These are phyloP conservation scores for Lablab purpureus DNA, from an alignment of 306 rosid species.

Conservation along the genomic window DNA sequence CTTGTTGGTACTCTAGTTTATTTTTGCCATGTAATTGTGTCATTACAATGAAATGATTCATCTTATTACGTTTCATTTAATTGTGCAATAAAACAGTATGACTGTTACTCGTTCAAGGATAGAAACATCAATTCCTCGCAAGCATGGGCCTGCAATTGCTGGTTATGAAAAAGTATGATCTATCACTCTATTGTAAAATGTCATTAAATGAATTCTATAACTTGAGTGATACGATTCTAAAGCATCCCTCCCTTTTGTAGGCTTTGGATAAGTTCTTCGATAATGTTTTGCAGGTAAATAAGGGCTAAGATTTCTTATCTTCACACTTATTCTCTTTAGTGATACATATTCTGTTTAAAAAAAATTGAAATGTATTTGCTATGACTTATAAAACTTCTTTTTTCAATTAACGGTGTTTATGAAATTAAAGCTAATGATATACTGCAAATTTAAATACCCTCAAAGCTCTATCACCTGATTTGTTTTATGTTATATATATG, in stretches of 20 bases:
- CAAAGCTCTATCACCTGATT: conserved; percentile 26
- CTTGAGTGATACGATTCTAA: conserved; percentile 35
- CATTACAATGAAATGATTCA: conserved; percentile 32
- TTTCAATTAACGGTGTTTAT: conserved; percentile 24
- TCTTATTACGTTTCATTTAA: conserved; percentile 45
- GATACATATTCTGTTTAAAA: conserved; percentile 29
- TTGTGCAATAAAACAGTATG: conserved; percentile 68
- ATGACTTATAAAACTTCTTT: conserved; percentile 16
- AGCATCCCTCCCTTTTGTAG: conserved; percentile 60
- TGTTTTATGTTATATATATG: not conserved
- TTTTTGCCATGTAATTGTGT: conserved; percentile 24
- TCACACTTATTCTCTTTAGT: conserved; percentile 22
- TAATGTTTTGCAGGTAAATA: conserved; percentile 81
- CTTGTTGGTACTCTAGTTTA: conserved; percentile 34
- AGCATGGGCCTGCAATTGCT: conserved; percentile 95
- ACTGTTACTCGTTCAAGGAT: conserved; percentile 87
- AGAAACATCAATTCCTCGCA: conserved; percentile 97
- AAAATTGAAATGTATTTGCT: conserved; percentile 24
- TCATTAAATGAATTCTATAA: conserved; percentile 35
- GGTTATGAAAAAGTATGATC: conserved; percentile 89
- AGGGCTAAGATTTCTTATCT: conserved; percentile 35
- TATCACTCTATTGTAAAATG: conserved; percentile 25
- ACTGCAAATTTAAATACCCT: conserved; percentile 19
- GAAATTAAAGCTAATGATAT: conserved; percentile 28
- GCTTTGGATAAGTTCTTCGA: conserved; percentile 90